These are phyloP conservation scores for Shiraia bambusicola DNA, from an alignment of 2,329 filamentous ascomycete species.

Conservation along the genomic window DNA sequence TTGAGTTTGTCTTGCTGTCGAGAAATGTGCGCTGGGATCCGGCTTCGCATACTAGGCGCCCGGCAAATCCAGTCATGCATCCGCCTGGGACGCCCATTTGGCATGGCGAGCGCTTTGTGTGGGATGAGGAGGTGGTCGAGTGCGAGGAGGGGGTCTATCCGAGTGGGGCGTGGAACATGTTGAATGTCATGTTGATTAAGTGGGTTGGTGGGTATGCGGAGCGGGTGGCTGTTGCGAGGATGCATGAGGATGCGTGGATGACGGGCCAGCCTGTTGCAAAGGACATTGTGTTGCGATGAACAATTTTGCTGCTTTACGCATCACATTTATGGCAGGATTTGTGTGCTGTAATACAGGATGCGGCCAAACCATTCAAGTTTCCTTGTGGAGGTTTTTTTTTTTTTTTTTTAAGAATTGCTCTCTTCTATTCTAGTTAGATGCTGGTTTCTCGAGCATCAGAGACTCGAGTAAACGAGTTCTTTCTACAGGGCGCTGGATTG, in stretches of 20 bases:
- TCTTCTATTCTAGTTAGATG: no score
- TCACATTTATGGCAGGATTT: no score
- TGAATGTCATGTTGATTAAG: conserved; percentile 38
- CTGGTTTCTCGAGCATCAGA: no score
- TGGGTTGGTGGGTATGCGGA: conserved; percentile 30
- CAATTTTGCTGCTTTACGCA: neutral
- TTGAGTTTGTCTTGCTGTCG: conserved; percentile 33
- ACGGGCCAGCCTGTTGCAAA: conserved; percentile 17
- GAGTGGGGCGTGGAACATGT: conserved; percentile 34
- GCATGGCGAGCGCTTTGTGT: conserved; percentile 29
- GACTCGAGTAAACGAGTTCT: no score
- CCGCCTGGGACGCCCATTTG: conserved; percentile 39
- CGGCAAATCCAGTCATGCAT: conserved; percentile 23
- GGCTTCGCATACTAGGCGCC: conserved; percentile 10
- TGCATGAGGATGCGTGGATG: conserved; percentile 37
- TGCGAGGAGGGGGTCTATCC: conserved; percentile 25
- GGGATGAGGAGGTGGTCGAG: conserved; percentile 31
- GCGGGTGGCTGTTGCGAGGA: conserved; percentile 33
- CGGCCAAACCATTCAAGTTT: no score
- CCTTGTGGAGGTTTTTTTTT: no score
- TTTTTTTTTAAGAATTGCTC: no score
- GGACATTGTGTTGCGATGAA: conserved; percentile 30
- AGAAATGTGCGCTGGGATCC: conserved; percentile 29
- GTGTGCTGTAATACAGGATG: no score
- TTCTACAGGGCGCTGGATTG: no score